phyloP scores from a whole-genome alignment of 352 stramenopile genomes.

The Globisporangium alternatum region DNA sequence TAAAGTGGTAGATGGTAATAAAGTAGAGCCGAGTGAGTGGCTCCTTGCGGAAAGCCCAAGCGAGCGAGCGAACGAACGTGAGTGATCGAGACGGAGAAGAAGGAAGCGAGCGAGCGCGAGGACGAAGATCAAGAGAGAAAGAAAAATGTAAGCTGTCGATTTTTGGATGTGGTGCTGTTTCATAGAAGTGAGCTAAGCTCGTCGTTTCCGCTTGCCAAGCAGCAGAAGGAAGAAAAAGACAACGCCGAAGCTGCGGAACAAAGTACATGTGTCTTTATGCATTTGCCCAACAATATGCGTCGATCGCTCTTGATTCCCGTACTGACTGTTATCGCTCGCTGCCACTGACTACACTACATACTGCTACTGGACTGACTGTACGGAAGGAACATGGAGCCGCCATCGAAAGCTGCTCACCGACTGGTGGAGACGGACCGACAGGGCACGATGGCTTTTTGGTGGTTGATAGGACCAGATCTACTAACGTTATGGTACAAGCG shows the following conservation, averaged over 20 bases:
- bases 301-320: neutral
- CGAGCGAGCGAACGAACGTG: constrained; percentile 10
- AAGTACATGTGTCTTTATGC: neutral
- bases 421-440: neutral
- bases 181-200: constrained; percentile 1
- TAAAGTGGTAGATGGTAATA: constrained; percentile 20
- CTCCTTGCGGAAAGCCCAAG: constrained; percentile 1
- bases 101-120: constrained; percentile 2
- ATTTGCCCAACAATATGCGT: neutral
- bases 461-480: neutral
- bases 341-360: neutral
- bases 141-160: constrained; percentile 21
- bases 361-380: neutral
- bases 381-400: neutral
- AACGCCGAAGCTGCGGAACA: neutral
- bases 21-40: constrained; percentile 10
- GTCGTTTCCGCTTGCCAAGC: neutral
- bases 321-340: neutral
- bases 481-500: constrained; percentile 8
- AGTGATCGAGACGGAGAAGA: constrained; percentile 3
- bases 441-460: neutral
- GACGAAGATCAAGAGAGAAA: constrained; percentile 1
- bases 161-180: constrained; percentile 15
- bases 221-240: neutral
- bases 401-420: neutral